These are phyloP conservation scores for Aphanoascus verrucosus DNA, from an alignment of 2,329 filamentous ascomycete species.

Conservation along the genomic window DNA sequence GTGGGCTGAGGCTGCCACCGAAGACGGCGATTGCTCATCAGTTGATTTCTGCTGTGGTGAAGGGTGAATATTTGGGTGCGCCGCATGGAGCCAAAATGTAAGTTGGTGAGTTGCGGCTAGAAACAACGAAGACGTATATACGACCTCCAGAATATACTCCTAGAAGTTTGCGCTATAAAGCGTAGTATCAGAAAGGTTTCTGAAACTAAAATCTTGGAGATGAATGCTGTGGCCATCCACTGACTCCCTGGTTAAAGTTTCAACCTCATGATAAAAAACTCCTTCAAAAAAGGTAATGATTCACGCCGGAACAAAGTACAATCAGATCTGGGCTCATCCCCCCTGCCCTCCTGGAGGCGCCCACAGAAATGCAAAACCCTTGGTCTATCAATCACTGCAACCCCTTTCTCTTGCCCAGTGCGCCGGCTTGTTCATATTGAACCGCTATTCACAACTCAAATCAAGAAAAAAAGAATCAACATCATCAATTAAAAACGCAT, in stretches of 20 bases:
- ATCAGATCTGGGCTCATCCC: too few species aligned
- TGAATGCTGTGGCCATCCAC: too few species aligned
- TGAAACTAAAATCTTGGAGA: too few species aligned
- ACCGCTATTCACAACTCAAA: not conserved
- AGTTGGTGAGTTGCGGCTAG: not conserved
- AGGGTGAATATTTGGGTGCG: slow-evolving; percentile 54
- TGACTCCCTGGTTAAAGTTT: too few species aligned
- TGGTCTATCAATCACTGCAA: not conserved
- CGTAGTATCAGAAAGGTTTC: too few species aligned
- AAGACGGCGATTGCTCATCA: slow-evolving; percentile 86
- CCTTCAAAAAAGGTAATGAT: too few species aligned
- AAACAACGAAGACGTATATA: not conserved
- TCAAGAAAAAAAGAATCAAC: not conserved
- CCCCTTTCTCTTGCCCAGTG: not conserved
- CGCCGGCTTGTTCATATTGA: not conserved
- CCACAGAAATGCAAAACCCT: not conserved
- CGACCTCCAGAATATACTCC: too few species aligned
- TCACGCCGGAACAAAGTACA: too few species aligned
- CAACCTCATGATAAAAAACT: too few species aligned
- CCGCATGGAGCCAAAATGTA: slow-evolving; percentile 42
- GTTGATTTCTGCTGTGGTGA: slow-evolving; percentile 66
- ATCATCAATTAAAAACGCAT: not conserved
- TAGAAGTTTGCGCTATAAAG: too few species aligned
- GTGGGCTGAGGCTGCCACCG: slow-evolving; percentile 68
- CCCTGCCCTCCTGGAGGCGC: too few species aligned